phyloP scores from a whole-genome alignment of 192 early-diverging fungal genomes.

The Coemansia sp. region DNA sequence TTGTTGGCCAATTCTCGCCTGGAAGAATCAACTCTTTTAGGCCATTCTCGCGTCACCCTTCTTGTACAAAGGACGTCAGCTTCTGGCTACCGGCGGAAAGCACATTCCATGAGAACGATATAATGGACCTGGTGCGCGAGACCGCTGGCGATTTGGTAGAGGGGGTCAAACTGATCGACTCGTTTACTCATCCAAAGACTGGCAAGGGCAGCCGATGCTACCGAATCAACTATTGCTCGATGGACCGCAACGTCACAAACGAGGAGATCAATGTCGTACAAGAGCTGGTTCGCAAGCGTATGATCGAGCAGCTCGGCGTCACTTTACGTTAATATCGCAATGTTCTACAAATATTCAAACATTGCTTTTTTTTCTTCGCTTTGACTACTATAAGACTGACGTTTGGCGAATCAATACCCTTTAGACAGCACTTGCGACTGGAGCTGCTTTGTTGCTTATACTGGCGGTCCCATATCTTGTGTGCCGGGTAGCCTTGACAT shows the following conservation, averaged over 20 bases:
- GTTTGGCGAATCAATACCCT: too few species aligned
- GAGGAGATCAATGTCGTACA: constrained; percentile 95
- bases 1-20: constrained; percentile 78
- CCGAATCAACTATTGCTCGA: constrained; percentile 92
- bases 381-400: too few species aligned
- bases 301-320: constrained; percentile 69
- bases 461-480: constrained; percentile 2
- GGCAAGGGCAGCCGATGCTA: constrained; percentile 83
- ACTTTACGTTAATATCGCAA: constrained; percentile 65
- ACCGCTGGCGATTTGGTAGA: constrained; percentile 93
- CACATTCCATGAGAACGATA: constrained; percentile 89
- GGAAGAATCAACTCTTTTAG: constrained; percentile 74
- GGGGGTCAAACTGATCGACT: constrained; percentile 86
- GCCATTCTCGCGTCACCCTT: constrained; percentile 87
- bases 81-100: constrained; percentile 75
- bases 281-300: constrained; percentile 67
- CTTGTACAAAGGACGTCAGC: constrained; percentile 93
- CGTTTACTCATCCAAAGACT: constrained; percentile 86
- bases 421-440: background rate
- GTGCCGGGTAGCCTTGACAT: constrained; percentile 16
- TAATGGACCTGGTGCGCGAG: constrained; percentile 89
- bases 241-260: constrained; percentile 95
- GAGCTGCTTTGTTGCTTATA: background rate
- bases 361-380: background rate
- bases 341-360: too few species aligned